Base-by-base conservation (phyloP, 257 asterid genomes). In the Solanum sparsipilum region DNA sequence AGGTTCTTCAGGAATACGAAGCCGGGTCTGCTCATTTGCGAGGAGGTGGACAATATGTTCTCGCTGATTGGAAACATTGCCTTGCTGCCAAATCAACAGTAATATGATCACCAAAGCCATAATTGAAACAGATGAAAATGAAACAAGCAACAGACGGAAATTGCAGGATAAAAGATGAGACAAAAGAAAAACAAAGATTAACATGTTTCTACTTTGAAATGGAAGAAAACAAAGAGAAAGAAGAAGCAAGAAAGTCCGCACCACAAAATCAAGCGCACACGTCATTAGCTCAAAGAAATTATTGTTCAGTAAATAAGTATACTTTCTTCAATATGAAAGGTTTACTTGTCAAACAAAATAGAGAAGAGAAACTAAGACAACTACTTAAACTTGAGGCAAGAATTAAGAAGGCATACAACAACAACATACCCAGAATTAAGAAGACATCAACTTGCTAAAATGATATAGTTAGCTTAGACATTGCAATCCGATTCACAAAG, bases 11-110 rank as follows among this genome's bases (percentile, higher is more conserved):
- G 92, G 98, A 90, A 91, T 90, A 88, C 93, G 94, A 89, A 97
- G 93, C 73, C 98, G 96, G 85, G 94, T 97, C 86, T 97, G 99
- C 92, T 96, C 99, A 91, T 97, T 97, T 76, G 98, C 96, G 72
- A 97, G 98, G 89, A 96, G 99, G 91, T 93, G 98, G 90, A 96
- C 94, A 46, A 93, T 93, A 90, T 97, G 96, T 87, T 97, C 99
- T 82, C 99, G 95, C 91, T 97, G 99, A 92, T 96, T 97, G 52
- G 99, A 93, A 89, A 96, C 98, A 84, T 91, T 97, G 88, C 90
- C 99, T 91, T 93, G 94, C 99, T 97, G 96, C 92, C 88, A 90
- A 90, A 90, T 81, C 67, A 81, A 46, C 68, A 81, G 68, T 18
- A 27, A 46, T 27, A 13, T 81, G 29, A 27, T 81, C 68, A 34